These are phyloP conservation scores for Talaromyces islandicus DNA, from an alignment of 2,329 filamentous ascomycete genomes.

Conservation along the genomic window DNA sequence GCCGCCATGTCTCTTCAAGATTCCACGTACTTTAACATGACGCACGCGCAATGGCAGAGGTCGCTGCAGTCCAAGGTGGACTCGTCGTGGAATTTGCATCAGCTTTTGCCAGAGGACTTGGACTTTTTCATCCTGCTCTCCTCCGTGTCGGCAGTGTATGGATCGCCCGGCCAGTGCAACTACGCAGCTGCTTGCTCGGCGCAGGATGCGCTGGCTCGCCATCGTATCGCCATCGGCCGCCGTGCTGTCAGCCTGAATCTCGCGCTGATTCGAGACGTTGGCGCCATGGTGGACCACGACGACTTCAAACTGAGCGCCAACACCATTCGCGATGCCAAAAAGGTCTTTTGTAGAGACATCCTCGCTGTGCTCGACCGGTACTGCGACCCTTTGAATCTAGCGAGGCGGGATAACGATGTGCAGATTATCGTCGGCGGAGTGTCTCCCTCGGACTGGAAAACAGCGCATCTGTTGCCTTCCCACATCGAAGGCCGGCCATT, in stretches of 20 bases:
- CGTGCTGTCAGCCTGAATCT: too few species aligned
- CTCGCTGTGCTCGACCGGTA: conserved; percentile 1
- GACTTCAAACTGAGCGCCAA: too few species aligned
- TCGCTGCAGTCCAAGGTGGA: conserved; percentile 28
- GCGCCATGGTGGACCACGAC: too few species aligned
- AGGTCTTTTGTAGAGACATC: neutral
- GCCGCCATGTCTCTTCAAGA: conserved; percentile 17
- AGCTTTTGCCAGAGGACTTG: conserved; percentile 20
- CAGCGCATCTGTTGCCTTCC: neutral
- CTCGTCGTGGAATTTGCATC: conserved; percentile 30
- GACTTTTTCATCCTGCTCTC: conserved; percentile 40
- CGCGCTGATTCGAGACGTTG: too few species aligned
- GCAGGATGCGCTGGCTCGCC: conserved; percentile 28
- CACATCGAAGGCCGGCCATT: conserved; percentile 1
- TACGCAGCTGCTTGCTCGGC: conserved; percentile 35
- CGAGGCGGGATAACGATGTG: conserved; percentile 1
- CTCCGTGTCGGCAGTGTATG: conserved; percentile 37
- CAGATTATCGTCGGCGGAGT: neutral
- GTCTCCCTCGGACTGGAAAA: conserved; percentile 2
- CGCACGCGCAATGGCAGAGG: conserved; percentile 19
- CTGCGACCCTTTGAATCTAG: conserved; percentile 1
- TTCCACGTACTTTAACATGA: conserved; percentile 22
- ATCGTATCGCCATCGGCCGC: conserved; percentile 13
- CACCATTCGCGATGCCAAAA: neutral
- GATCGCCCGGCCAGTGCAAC: conserved; percentile 41